These are phyloP conservation scores for Rhazya stricta DNA, from an alignment of 257 asterid species.

Conservation along the genomic window DNA sequence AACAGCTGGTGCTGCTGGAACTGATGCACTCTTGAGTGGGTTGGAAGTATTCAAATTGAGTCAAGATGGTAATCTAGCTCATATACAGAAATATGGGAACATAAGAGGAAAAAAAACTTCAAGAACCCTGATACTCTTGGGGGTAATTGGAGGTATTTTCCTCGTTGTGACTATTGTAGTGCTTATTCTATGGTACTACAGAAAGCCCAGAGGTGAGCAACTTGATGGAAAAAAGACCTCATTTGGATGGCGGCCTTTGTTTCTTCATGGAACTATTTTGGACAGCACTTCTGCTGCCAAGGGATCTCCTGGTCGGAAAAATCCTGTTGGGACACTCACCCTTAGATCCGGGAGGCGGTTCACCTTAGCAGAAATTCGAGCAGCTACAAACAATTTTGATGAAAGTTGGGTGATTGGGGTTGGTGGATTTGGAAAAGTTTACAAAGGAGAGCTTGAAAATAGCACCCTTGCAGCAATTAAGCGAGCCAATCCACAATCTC, in stretches of 20 bases:
- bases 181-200: not conserved
- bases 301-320: not conserved
- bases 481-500: conserved; percentile 16
- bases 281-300: conserved; percentile 5
- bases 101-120: conserved; percentile 5
- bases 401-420: conserved; percentile 16
- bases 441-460: conserved; percentile 1
- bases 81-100: conserved; percentile 37
- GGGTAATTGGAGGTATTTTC: not conserved
- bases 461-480: conserved; percentile 4
- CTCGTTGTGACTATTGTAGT: not conserved
- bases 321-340: not conserved
- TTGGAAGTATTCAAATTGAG: conserved; percentile 27
- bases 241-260: conserved; percentile 7
- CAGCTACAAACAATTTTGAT: conserved; percentile 15
- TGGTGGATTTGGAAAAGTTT: conserved; percentile 13
- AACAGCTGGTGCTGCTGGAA: conserved; percentile 14
- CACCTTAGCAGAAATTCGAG: conserved; percentile 4
- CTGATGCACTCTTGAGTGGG: conserved; percentile 21
- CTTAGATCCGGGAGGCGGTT: conserved; percentile 5
- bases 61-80: conserved; percentile 42
- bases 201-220: not conserved
- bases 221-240: not conserved
- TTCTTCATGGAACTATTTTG: conserved; percentile 5
- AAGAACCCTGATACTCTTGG: not conserved